These are phyloP conservation scores for Kluyveromyces starmeri DNA, from an alignment of 805 yeast genomes.

Conservation along the genomic window DNA sequence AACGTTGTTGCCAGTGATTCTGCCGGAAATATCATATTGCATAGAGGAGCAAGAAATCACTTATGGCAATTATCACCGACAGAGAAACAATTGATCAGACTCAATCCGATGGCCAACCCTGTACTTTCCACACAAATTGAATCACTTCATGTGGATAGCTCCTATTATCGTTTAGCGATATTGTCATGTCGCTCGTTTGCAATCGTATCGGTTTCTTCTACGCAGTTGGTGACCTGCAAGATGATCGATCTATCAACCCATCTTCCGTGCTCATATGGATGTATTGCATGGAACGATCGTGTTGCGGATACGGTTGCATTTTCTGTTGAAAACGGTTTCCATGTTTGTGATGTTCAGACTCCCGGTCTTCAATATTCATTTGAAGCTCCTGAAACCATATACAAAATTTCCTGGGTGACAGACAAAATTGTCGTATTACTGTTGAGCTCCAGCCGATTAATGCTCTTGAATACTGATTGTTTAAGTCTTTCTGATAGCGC, in stretches of 20 bases:
- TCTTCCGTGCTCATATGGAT: background rate
- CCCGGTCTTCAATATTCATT: constrained; percentile 15
- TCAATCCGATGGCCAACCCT: constrained; percentile 11
- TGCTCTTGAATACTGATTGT: constrained; percentile 12
- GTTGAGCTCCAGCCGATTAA: constrained; percentile 22
- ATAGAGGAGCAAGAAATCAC: constrained; percentile 48
- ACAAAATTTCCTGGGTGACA: constrained; percentile 18
- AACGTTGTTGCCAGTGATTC: constrained; percentile 47
- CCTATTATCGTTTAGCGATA: constrained; percentile 17
- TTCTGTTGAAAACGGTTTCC: background rate
- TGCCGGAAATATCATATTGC: constrained; percentile 51
- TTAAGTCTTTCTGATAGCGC: background rate
- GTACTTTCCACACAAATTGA: background rate
- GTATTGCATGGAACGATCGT: constrained; percentile 1
- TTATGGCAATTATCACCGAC: constrained; percentile 20
- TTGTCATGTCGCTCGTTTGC: constrained; percentile 17
- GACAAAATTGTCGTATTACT: constrained; percentile 15
- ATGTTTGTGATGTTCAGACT: constrained; percentile 3
- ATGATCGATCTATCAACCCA: background rate
- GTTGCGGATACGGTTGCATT: background rate
- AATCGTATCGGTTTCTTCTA: constrained; percentile 11
- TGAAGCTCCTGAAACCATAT: constrained; percentile 8
- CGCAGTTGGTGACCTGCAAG: constrained; percentile 7
- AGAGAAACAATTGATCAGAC: constrained; percentile 12
- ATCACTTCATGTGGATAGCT: background rate